Evolutionary conservation across 2,329 filamentous ascomycete genomes (phyloP), one percentile per base, ranked within the genome.

Genomic region (Exophiala aquamarina): DNA sequence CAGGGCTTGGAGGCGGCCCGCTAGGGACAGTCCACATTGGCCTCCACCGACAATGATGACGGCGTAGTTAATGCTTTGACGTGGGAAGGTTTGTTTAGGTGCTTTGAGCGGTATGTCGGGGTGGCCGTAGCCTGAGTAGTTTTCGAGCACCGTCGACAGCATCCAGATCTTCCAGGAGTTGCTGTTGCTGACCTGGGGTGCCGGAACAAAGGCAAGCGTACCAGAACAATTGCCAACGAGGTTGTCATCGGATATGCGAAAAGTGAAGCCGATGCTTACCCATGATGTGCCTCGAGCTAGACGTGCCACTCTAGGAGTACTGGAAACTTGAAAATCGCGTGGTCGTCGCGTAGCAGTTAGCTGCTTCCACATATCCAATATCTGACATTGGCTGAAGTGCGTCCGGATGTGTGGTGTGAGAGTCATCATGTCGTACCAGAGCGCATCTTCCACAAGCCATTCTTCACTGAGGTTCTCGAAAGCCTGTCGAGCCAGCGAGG

Each of bases 1-100:
- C 8, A 76, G 59, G 31, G 72, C 70, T 51, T 71, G 63, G 11
- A 74, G 57, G 3, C 73, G 64, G 13, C 70, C 73, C 13, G 69
- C 71, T 3, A 65, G 60, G 14, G 67, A 65, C 2, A 76, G 60
- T 1, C 74, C 73, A 29, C 66, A 66, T 52, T 75, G 72, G 3
- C 73, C 73, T 32, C 65, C 70, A 10, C 72, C 70, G 28, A 67
- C 56, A 10, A 69, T 51, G 9, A 68, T 49, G 6, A 58, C 62
- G 23, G 63, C 62, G 53, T 63, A 63, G 5, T 59, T 43, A 5
- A n/a, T 42, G 6, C 20, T 64, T n/a, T n/a, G n/a, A n/a, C n/a
- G n/a, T n/a, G n/a, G n/a, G n/a, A n/a, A n/a, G n/a, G n/a, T n/a
- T n/a, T n/a, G n/a, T n/a, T n/a, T n/a, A n/a, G n/a, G n/a, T 23